Evolutionary conservation across 208 protist genomes (phyloP), one percentile per base, ranked within the genome.

Genomic region (Trypanosoma boissoni): DNA sequence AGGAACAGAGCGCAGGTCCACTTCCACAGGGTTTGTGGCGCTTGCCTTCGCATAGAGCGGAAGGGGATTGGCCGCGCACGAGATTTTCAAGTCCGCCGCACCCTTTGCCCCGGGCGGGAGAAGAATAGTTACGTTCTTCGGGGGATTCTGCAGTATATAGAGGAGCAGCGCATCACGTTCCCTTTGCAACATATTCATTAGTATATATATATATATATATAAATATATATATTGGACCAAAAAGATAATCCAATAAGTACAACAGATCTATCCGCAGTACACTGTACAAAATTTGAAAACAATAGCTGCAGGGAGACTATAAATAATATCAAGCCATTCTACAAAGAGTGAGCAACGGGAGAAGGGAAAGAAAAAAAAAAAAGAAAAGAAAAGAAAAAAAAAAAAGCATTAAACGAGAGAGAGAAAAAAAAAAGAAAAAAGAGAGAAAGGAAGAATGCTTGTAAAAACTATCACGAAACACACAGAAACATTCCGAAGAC

Each of bases 111-210:
- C 64, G 4, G 36, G 29, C 12, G 78, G 78, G 23, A 86, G 58
- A 44, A 53, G 31, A 23, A 90, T 55, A 2, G 21, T 62, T 7
- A 90, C 76, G 43, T 83, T 76, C 9, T 63, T 31, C 12, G 83
- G 82, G 1, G 75, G 78, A 46, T 86, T 76, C 28, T 49, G 57
- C 45, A 90, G 69, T 4, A 45, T 68, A 53, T 90, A 85, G 16
- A 67, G 59, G n/a, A 90, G 69, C 24, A 90, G 58, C 41, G 27
- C 68, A 34, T 90, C 64, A 12, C 76, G 71, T 60, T 86, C 77
- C 14, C 4, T 23, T 48, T 74, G 67, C 3, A 68, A 37, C 37
- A 70, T 61, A 29, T 74, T 45, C 58, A 76, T 70, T 2, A 24
- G 2, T 20, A 24, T 34, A n/a, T n/a, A n/a, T n/a, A n/a, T n/a